Base-by-base conservation (phyloP, 2,329 filamentous ascomycete genomes). In the Aspergillus clavatus region DNA sequence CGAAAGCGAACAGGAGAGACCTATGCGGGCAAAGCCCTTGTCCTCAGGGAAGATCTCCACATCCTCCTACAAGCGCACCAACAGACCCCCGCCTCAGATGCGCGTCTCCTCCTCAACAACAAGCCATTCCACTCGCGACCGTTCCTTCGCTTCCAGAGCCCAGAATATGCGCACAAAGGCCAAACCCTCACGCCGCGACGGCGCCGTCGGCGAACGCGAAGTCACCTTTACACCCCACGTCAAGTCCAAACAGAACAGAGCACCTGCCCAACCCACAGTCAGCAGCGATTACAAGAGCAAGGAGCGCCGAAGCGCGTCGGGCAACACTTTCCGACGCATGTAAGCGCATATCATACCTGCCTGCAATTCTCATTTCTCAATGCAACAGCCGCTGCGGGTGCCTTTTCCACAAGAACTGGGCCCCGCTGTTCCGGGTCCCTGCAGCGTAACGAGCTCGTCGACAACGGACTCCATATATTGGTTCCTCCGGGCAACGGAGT, bases 141-240 rank as follows among this genome's bases (percentile, higher is more conserved):
- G 72, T 33, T 78, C 78, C 0, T 84, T 84, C 56, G 80, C 75
- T 3, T 71, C 78, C 5, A 70, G 79, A n/a, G 76, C 78, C 4
- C 66, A 71, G 37, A 71, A 69, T 38, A 65, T 71, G 58, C 64
- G 63, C 31, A 60, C 61, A 4, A 69, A 59, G 29, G 56, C 64
- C 21, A 62, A 61, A 26, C 60, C 65, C 7, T 50, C 57, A 7
- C 59, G 63, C 14, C 57, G 59, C 19, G 56, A 57, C 38, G 62
- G 59, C 24, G 69, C 68, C 1, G 71, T 72, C 21, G 73, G 73
- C 12, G 73, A 76, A 51, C 74, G 78, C 55, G 76, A 82, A 52
- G 74, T 84, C 47, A 80, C 79, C 0, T 84, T 84, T 65, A 76
- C 73, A 41, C 80, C 81, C 0, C 66, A 70, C 37, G 63, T 64